Evolutionary conservation across 352 stramenopile genomes (phyloP).

Genomic region (Globisporangium recalcitrans): DNA sequence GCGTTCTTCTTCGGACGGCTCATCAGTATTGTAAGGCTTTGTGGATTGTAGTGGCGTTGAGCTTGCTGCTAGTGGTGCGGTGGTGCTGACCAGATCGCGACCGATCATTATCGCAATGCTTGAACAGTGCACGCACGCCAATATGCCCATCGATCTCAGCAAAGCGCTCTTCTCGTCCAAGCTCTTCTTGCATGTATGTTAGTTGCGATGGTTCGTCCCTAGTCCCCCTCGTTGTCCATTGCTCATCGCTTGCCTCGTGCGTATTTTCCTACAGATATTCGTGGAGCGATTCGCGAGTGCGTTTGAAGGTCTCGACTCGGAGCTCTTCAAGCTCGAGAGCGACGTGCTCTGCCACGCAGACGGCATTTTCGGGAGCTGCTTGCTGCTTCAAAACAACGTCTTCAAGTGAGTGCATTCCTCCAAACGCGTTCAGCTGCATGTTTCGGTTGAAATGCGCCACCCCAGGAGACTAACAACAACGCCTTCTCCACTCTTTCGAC

Average conservation of each 20-base stretch:
- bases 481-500: neutral
- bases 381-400: constrained; percentile 39
- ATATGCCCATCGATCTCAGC: constrained; percentile 28
- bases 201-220: no score
- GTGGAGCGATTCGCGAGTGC: constrained; percentile 53
- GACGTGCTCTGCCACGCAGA: constrained; percentile 57
- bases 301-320: constrained; percentile 43
- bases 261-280: constrained; percentile 37
- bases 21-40: constrained; percentile 16
- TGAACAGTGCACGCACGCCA: constrained; percentile 22
- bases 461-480: no score
- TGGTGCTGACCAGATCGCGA: neutral
- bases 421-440: no score
- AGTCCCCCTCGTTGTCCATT: no score
- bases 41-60: neutral
- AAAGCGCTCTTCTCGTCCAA: constrained; percentile 47
- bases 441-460: no score
- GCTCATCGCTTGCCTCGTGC: no score
- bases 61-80: neutral
- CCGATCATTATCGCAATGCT: neutral
- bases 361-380: constrained; percentile 46
- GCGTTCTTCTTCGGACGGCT: constrained; percentile 66
- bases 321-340: constrained; percentile 68
- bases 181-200: constrained; percentile 56
- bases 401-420: constrained; percentile 33